Percentiles rank a stretch among this genome's conserved stretches.
Conservation (phyloP, 169 alveolate genomes). For the Plasmodium knowlesi region DNA sequence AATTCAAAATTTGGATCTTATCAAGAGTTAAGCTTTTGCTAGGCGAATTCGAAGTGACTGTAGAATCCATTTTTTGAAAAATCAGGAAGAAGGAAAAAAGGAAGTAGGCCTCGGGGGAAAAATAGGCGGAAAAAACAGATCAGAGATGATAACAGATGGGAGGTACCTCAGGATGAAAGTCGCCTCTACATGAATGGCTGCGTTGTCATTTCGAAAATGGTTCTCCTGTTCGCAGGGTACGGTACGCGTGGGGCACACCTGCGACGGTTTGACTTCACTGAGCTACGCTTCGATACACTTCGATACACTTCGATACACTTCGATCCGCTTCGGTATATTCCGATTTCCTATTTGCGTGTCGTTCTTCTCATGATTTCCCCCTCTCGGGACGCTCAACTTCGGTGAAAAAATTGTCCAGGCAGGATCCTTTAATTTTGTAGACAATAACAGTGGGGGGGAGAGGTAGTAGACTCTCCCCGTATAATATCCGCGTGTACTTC, state of each 20-base stretch:
- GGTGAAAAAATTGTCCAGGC: neutral
- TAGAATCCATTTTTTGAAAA: slow-evolving; percentile 21
- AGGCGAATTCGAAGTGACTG: neutral
- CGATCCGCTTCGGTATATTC: neutral
- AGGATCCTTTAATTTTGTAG: neutral
- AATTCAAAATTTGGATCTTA: slow-evolving; percentile 47
- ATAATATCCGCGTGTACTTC: neutral
- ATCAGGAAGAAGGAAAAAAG: neutral
- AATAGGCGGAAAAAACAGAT: neutral
- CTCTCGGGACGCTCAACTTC: neutral
- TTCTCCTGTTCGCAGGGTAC: neutral
- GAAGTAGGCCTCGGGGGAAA: no score
- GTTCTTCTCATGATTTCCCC: neutral
- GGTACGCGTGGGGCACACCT: neutral
- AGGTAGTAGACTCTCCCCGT: neutral
- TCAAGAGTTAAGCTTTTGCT: slow-evolving; percentile 39
- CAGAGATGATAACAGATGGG: neutral
- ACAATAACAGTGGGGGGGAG: neutral
- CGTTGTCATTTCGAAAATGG: neutral
- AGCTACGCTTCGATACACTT: neutral
- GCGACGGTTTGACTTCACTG: neutral
- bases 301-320: neutral
- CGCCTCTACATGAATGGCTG: neutral
- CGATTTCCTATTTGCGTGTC: neutral
- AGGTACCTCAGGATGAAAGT: neutral